Conservation (phyloP, 2,329 filamentous ascomycete genomes). For the Sphaerulina vaccinii region DNA sequence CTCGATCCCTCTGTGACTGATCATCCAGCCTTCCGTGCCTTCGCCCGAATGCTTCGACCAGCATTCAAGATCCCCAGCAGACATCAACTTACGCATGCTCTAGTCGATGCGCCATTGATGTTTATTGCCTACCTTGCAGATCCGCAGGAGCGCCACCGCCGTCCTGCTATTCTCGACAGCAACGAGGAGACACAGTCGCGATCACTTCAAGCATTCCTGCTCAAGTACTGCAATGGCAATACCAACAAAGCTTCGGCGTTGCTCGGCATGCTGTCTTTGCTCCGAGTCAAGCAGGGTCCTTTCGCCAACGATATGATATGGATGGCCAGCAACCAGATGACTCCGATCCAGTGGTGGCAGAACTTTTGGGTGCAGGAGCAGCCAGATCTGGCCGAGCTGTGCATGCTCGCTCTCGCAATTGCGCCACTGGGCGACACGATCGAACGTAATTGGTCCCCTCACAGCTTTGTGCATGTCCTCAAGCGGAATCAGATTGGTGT, state of each 20-base stretch:
- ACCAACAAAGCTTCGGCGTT: slow-evolving; percentile 20
- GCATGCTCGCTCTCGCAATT: slow-evolving; percentile 26
- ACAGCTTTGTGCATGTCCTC: slow-evolving; percentile 27
- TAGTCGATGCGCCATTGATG: slow-evolving; percentile 29
- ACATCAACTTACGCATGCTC: slow-evolving; percentile 26
- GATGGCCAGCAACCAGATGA: slow-evolving; percentile 29
- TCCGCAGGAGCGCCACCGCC: slow-evolving; percentile 26
- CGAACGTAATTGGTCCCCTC: slow-evolving; percentile 29
- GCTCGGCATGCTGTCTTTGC: slow-evolving; percentile 26
- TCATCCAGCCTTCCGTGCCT: slow-evolving; percentile 27
- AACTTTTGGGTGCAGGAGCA: slow-evolving; percentile 30
- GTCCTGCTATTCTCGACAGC: slow-evolving; percentile 27
- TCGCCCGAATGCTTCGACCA: slow-evolving; percentile 24
- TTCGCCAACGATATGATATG: slow-evolving; percentile 29
- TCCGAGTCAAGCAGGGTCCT: slow-evolving; percentile 27
- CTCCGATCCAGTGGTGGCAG: slow-evolving; percentile 29
- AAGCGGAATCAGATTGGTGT: slow-evolving; percentile 27
- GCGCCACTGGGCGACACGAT: slow-evolving; percentile 22
- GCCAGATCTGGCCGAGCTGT: slow-evolving; percentile 26
- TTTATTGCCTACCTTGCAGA: slow-evolving; percentile 29
- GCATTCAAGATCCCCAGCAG: slow-evolving; percentile 26
- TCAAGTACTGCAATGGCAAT: slow-evolving; percentile 28
- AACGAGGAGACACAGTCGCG: slow-evolving; percentile 28
- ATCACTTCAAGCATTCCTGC: slow-evolving; percentile 26
- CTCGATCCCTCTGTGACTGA: slow-evolving; percentile 23